Evolutionary conservation across 768 basidiomycete genomes (phyloP).

Genomic region (Termitomyces eurrhizus): DNA sequence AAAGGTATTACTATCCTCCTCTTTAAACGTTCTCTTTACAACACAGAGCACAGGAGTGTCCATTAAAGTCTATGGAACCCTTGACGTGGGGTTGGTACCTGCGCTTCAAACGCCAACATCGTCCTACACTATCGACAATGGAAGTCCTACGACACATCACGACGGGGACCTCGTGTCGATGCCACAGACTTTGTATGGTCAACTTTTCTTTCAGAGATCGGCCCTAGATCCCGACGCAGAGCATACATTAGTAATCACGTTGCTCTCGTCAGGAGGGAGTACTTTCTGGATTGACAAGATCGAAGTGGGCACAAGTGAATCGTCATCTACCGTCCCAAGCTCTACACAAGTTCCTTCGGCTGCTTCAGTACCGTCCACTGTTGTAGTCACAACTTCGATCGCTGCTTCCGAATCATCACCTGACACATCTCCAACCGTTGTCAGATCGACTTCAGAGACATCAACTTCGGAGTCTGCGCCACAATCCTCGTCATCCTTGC

Average conservation of each 20-base stretch:
- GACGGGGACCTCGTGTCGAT: neutral
- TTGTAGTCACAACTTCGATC: neutral
- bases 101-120: neutral
- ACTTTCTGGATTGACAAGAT: neutral
- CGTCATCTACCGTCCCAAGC: neutral
- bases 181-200: neutral
- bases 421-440: neutral
- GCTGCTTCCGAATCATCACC: neutral
- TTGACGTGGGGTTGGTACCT: neutral
- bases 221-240: neutral
- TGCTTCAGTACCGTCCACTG: neutral
- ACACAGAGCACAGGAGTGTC: neutral
- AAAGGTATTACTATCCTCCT: too few relatives aligned
- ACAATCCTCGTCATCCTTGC: neutral
- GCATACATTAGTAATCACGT: neutral
- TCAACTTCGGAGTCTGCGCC: too few relatives aligned
- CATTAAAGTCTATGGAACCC: neutral
- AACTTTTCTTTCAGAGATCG: neutral
- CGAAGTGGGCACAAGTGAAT: neutral
- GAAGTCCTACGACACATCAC: neutral
- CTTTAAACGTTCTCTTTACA: neutral
- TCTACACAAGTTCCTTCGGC: neutral
- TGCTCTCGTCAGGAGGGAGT: neutral
- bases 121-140: neutral
- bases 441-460: too few relatives aligned